Evolutionary conservation across 1,284 basidiomycete species (phyloP).

Genomic region (Microbotryum violaceum): DNA sequence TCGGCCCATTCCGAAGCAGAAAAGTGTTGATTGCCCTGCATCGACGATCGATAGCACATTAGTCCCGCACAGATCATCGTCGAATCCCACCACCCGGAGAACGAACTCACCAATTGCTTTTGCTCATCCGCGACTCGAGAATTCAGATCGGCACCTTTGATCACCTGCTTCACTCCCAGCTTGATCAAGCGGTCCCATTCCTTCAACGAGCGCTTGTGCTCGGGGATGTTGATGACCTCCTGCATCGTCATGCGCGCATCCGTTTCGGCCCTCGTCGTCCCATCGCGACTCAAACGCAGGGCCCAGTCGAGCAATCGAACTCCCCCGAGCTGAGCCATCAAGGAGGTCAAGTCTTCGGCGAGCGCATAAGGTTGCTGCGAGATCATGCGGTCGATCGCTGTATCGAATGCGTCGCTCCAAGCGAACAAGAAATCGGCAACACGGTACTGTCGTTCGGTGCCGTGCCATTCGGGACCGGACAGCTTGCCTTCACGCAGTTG

Average conservation of each 20-base stretch:
- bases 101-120: constrained; percentile 52
- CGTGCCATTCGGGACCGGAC: constrained; percentile 24
- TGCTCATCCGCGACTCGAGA: constrained; percentile 39
- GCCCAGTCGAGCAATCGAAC: constrained; percentile 23
- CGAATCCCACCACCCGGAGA: background rate
- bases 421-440: constrained; percentile 26
- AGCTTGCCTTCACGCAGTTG: constrained; percentile 22
- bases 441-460: constrained; percentile 21
- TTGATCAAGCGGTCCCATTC: constrained; percentile 21
- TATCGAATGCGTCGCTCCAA: constrained; percentile 28
- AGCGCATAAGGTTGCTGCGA: constrained; percentile 21
- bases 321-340: constrained; percentile 27
- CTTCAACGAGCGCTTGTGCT: constrained; percentile 14
- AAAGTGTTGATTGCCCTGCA: constrained; percentile 26
- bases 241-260: constrained; percentile 8
- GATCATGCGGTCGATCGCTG: constrained; percentile 27
- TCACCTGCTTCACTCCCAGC: constrained; percentile 16
- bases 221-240: background rate
- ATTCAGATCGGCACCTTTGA: constrained; percentile 10
- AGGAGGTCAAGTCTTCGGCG: constrained; percentile 23
- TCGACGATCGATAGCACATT: background rate
- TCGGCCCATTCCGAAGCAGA: constrained; percentile 17
- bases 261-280: constrained; percentile 11
- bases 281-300: constrained; percentile 18
- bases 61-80: background rate